Evolutionary conservation across 495 filamentous ascomycete genomes (phyloP).

Genomic region (Baudoinia panamericana): DNA sequence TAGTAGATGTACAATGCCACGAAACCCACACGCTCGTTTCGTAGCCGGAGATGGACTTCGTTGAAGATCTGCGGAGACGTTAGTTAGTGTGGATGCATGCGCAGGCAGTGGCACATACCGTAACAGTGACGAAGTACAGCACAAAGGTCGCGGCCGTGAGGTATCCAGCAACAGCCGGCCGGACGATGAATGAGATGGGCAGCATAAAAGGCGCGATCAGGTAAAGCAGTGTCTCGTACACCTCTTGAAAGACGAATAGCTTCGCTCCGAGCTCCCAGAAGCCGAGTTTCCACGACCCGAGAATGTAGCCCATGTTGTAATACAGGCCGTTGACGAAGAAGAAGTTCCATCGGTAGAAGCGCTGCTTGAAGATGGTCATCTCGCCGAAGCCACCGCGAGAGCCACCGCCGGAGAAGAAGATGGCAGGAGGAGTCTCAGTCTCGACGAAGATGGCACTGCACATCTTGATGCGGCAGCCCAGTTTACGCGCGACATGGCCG

Average conservation of each 20-base stretch:
- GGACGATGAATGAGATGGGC: constrained; percentile 35
- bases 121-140: constrained; percentile 32
- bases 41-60: constrained; percentile 33
- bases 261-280: constrained; percentile 39
- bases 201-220: constrained; percentile 36
- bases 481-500: constrained; percentile 33
- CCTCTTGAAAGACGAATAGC: constrained; percentile 25
- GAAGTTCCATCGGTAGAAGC: constrained; percentile 39
- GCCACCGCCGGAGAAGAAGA: constrained; percentile 30
- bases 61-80: constrained; percentile 29
- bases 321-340: constrained; percentile 39
- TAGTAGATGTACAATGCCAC: constrained; percentile 29
- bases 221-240: constrained; percentile 38
- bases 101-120: not conserved
- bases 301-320: constrained; percentile 36
- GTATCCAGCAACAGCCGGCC: constrained; percentile 27
- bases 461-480: constrained; percentile 38
- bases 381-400: constrained; percentile 39
- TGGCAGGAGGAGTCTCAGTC: constrained; percentile 33
- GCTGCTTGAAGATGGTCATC: constrained; percentile 39
- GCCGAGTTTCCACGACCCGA: constrained; percentile 36
- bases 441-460: constrained; percentile 39
- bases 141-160: constrained; percentile 26
- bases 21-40: constrained; percentile 28
- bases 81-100: not conserved